Base-by-base conservation (phyloP, 306 rosid species). In the Begonia loranthoides region DNA sequence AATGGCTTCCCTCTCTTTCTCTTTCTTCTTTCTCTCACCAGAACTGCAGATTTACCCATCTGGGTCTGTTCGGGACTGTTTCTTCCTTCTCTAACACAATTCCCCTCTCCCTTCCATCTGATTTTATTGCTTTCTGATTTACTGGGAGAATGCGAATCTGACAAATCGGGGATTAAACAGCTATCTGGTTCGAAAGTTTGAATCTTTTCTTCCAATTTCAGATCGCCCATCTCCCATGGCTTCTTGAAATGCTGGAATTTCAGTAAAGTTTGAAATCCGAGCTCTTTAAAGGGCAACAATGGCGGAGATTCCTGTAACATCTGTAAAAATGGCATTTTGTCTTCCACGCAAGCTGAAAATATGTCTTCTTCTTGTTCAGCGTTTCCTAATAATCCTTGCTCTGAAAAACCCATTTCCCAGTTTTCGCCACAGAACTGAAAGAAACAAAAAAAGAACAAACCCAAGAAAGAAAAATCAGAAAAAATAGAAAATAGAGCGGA, bases 251-350 rank as follows among this genome's bases (percentile, higher is more conserved):
- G 75, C 19, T 86, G 94, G 2, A 90, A 65, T 65, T 64, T 90
- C 41, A 82, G 49, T 50, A 82, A 77, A 13, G 92, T 69, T 41
- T 83, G 94, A 67, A 86, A 90, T 68, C 61, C 72, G 38, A 92
- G 76, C 24, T 85, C 94, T 65, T 74, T 90, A 41, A 61, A 9
- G 50, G 82, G 70, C 51, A 73, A 69, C 54, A 77, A 57, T 13
- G 68, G 67, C n/a, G 73, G 71, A 17, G 84, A 54, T 49, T 83
- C 92, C 36, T 86, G 95, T 38, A 86, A 75, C 94, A 86, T 86
- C 55, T 83, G 86, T 12, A 90, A 87, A 47, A 86, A 83, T 40
- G 95, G 94, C 72, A 86, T 76, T 65, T 54, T 80, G 8, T 82
- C 78, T 17, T 73, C 92, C 43, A 78, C 6, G 8, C 36, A 5